Evolutionary conservation across 2,329 filamentous ascomycete genomes (phyloP), one percentile per base, ranked within the genome.

Genomic region (Colletotrichum sansevieriae): DNA sequence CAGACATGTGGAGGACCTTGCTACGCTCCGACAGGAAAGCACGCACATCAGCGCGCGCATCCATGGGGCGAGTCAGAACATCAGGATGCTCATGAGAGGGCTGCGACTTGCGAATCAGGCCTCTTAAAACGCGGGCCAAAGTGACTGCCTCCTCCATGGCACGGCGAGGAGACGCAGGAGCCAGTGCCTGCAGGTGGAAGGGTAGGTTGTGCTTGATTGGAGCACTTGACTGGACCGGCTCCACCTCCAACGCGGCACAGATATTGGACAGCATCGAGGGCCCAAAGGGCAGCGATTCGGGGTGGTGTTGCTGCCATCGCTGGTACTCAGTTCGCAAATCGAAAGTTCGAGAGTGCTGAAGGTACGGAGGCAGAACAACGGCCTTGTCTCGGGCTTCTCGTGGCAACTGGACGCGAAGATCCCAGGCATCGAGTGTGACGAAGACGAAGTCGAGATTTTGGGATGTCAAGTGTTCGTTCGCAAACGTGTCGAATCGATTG

Each of bases 151-250:
- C 96, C 80, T 99, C 96, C 91, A 99, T 97, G 52, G 96, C 96
- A 75, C 96, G 92, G 71, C 96, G 92, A 65, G 96, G 96, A 57
- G 95, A 98, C 29, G 96, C 95, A 49, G 96, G 96, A 56, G 96
- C 96, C 71, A 99, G 86, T 12, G 96, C 95, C 84, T 99, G 96
- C 71, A 99, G 86, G 79, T 99, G 96, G 84, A 99, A 99, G 11
- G 96, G 96, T 44, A 99, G 87, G 79, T 98, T 98, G 80, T 98
- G 96, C 83, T 98, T 99, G 83, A 99, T 98, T 51, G 96, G 96
- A 65, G 96, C 95, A 77, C 95, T 98, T 11, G 95, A 95, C 82
- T 98, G 95, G 43, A 99, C 94, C 64, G 97, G 95, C 82, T 99
- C 96, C 55, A 99, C 96, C 83, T 99, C 96, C 62, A 99, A 90